Base-by-base conservation (phyloP, 2,329 filamentous ascomycete species). In the Gnomoniopsis smithogilvyi region DNA sequence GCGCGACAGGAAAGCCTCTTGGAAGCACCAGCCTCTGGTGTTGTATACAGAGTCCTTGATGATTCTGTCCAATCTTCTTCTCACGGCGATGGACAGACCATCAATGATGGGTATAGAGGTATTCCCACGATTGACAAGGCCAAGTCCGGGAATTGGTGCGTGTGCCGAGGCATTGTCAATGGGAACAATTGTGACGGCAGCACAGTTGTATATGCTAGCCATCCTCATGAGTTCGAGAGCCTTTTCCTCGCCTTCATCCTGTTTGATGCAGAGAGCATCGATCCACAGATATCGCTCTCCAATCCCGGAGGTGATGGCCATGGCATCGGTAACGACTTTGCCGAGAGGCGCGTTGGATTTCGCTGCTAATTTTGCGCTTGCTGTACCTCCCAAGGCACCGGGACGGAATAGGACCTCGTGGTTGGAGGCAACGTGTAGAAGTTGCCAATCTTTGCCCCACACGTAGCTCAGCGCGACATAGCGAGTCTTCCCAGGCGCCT, bases 241-340 rank as follows among this genome's bases (percentile, higher is more conserved):
- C n/a, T 54, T 46, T 47, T 45, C 38, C n/a, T 19, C 38, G 15
- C 47, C 47, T 49, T 65, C 60, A 26, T 68, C 66, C 46, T 73
- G 69, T 30, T 68, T 56, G 17, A 73, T 70, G 36, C 71, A 73
- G 0, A 73, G 56, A 36, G 67, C 66, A 62, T 72, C 70, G 30
- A 72, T 69, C 70, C 70, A 73, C 0, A 73, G 52, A 52, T 70
- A 72, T 0, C 58, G 48, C 10, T 70, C 54, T 0, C 54, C 56
- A n/a, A 74, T 63, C 2, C 46, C 56, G 4, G 36, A 7, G 2
- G 51, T 54, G 11, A 59, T 2, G 19, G 11, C 8, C 36, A 59
- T 59, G 3, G 51, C 43, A 51, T 59, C 47, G 8, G 47, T 49
- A 3, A 49, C 47, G 30, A 49, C 47, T 17, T 49, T 49, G 21